Evolutionary conservation across 1,139 yeast genomes (phyloP), one percentile per base, ranked within the genome.

Genomic region (Saccharomyces hybrid): DNA sequence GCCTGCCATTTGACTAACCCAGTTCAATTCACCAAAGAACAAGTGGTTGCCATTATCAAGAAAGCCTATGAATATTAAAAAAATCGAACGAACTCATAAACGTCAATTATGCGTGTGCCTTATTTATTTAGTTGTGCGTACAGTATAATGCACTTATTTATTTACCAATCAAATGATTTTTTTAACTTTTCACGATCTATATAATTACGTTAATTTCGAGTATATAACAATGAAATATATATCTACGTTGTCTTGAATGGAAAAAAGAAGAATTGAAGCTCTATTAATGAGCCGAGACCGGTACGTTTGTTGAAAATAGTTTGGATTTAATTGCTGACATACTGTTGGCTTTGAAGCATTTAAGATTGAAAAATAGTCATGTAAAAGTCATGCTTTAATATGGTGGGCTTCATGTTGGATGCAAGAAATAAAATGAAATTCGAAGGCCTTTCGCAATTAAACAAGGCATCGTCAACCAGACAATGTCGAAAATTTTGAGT

Each of bases 1-100:
- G 62, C 61, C 42, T 60, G 62, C 31, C 57, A 53, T 46, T 38
- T 55, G 46, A 60, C 63, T 23, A 59, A 60, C 54, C 63, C 62
- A 38, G 53, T 60, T 47, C 61, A 56, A 42, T 59, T 57, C 53
- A 55, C 59, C 42, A 60, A 60, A 57, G 60, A 57, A 26, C 58
- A 60, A 51, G 62, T 60, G 32, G 54, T 58, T 51, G 58, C 59
- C 28, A 56, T 59, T 42, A 51, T 60, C 53, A 56, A 52, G 47
- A 52, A 56, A 29, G 59, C 63, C 44, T 60, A 55, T 52, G 59
- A 60, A 52, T 57, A 57, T 51, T 51, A 51, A 50, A 44, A 3
- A 20, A 20, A 20, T 11, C 20, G 16, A 38, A 16, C 25, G 9
- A 16, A 9, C 26, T 3, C n/a, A 9, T 38, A 9, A 8, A 5